These are phyloP conservation scores for Multifurca ochricompacta DNA, from an alignment of 768 basidiomycete genomes.

Conservation along the genomic window DNA sequence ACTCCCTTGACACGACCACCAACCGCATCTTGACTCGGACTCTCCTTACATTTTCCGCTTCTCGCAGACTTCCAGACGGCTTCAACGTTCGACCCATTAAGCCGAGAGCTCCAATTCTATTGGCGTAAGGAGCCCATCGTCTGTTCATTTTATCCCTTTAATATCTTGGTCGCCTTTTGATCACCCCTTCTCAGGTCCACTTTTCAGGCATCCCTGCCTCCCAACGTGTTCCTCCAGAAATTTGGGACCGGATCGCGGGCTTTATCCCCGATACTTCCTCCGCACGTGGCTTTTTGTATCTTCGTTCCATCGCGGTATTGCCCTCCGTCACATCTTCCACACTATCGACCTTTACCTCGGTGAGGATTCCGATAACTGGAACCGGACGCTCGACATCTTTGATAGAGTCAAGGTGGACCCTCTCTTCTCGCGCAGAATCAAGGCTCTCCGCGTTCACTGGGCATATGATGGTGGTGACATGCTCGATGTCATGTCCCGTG, in stretches of 20 bases:
- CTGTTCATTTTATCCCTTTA: slow-evolving; percentile 19
- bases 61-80: slow-evolving; percentile 57
- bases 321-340: slow-evolving; percentile 56
- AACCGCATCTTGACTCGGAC: background rate
- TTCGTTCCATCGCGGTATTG: slow-evolving; percentile 56
- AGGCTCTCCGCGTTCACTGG: slow-evolving; percentile 57
- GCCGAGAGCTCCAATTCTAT: slow-evolving; percentile 42
- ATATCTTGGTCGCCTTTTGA: background rate
- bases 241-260: slow-evolving; percentile 60
- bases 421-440: slow-evolving; percentile 51
- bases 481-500: slow-evolving; percentile 52
- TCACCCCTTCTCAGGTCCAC: slow-evolving; percentile 35
- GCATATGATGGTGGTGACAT: slow-evolving; percentile 63
- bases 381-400: slow-evolving; percentile 57
- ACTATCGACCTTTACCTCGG: slow-evolving; percentile 63
- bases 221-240: slow-evolving; percentile 53
- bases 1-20: background rate
- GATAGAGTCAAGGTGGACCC: slow-evolving; percentile 58
- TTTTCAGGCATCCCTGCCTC: slow-evolving; percentile 49
- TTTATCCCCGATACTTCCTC: slow-evolving; percentile 55
- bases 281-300: slow-evolving; percentile 65
- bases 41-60: background rate
- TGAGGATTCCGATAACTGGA: slow-evolving; percentile 52
- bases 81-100: slow-evolving; percentile 51
- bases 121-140: slow-evolving; percentile 44